These are phyloP conservation scores for Coemansia sp. DNA, from an alignment of 192 early-diverging fungal genomes.

Conservation along the genomic window DNA sequence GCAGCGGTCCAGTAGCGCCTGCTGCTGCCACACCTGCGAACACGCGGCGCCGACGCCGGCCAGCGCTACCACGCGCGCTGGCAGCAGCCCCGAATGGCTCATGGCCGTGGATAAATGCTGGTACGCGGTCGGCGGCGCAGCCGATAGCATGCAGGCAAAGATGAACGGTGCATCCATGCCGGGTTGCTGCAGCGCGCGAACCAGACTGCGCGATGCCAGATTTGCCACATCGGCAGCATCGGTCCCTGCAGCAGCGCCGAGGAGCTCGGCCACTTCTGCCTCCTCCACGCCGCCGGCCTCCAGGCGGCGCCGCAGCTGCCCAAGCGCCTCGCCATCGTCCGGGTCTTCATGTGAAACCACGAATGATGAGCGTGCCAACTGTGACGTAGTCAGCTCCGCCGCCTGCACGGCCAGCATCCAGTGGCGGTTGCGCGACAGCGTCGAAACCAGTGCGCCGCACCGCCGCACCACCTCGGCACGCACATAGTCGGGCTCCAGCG, in stretches of 20 bases:
- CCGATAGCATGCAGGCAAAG: constrained; percentile 34
- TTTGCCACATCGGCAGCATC: constrained; percentile 2
- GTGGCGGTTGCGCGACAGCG: constrained; percentile 27
- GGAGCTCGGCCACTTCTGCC: constrained; percentile 16
- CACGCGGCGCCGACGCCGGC: constrained; percentile 57
- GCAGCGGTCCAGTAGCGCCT: constrained; percentile 58
- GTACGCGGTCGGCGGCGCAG: constrained; percentile 20
- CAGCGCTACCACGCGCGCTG: constrained; percentile 38
- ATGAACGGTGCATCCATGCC: constrained; percentile 39
- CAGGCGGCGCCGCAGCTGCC: constrained; percentile 17
- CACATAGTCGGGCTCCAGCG: constrained; percentile 11
- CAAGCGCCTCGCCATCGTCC: constrained; percentile 5
- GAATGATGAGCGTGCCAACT: constrained; percentile 36
- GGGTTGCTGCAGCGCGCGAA: constrained; percentile 36
- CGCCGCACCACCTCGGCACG: constrained; percentile 18
- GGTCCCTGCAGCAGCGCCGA: constrained; percentile 1
- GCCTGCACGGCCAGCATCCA: constrained; percentile 42
- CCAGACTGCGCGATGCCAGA: constrained; percentile 20
- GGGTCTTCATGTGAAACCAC: neutral
- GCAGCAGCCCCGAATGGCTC: constrained; percentile 35
- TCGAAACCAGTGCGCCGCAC: constrained; percentile 22
- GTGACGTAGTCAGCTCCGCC: constrained; percentile 22
- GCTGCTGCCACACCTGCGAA: constrained; percentile 63
- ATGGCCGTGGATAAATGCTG: constrained; percentile 38
- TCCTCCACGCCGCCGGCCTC: constrained; percentile 21